Percentiles rank a stretch among this genome's conserved stretches.
Evolutionary conservation across 2,329 filamentous ascomycete genomes (phyloP).

Genomic region (Pyricularia pennisetigena): DNA sequence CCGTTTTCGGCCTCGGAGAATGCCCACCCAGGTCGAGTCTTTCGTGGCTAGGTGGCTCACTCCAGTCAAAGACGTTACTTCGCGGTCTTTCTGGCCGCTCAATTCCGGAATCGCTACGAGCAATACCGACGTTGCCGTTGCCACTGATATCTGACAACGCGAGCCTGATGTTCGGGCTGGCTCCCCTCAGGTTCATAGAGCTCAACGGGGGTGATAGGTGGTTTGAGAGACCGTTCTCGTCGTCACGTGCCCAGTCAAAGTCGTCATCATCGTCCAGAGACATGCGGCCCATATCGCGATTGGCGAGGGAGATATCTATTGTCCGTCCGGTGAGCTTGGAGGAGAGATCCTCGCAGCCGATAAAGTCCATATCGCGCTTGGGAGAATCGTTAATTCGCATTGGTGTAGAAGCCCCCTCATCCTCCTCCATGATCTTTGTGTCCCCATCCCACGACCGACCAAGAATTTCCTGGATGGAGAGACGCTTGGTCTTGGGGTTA

Average conservation of each 20-base stretch:
- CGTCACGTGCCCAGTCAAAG: slow-evolving; percentile 53
- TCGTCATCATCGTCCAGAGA: slow-evolving; percentile 55
- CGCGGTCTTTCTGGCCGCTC: slow-evolving; percentile 36
- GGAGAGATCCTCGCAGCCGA: slow-evolving; percentile 11
- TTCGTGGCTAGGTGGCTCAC: slow-evolving; percentile 54
- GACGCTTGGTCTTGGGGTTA: slow-evolving; percentile 40
- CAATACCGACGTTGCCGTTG: slow-evolving; percentile 28
- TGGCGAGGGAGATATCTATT: slow-evolving; percentile 18
- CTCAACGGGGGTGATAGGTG: slow-evolving; percentile 47
- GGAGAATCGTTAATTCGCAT: slow-evolving; percentile 24
- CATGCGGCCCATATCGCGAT: slow-evolving; percentile 35
- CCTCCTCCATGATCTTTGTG: slow-evolving; percentile 52
- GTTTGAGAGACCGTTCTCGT: slow-evolving; percentile 42
- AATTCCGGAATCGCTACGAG: slow-evolving; percentile 17
- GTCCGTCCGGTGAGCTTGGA: neutral
- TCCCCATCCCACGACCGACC: slow-evolving; percentile 44
- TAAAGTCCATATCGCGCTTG: slow-evolving; percentile 17
- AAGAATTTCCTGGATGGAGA: slow-evolving; percentile 50
- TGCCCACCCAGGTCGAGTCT: slow-evolving; percentile 48
- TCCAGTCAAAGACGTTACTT: slow-evolving; percentile 72
- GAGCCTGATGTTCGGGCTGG: slow-evolving; percentile 42
- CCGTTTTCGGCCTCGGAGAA: slow-evolving; percentile 60
- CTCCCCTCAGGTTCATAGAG: slow-evolving; percentile 42
- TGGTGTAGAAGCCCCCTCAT: slow-evolving; percentile 46
- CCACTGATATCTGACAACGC: slow-evolving; percentile 44